Evolutionary conservation across 257 asterid species (phyloP), one percentile per base, ranked within the genome.

Genomic region (Solanum medicagineum): DNA sequence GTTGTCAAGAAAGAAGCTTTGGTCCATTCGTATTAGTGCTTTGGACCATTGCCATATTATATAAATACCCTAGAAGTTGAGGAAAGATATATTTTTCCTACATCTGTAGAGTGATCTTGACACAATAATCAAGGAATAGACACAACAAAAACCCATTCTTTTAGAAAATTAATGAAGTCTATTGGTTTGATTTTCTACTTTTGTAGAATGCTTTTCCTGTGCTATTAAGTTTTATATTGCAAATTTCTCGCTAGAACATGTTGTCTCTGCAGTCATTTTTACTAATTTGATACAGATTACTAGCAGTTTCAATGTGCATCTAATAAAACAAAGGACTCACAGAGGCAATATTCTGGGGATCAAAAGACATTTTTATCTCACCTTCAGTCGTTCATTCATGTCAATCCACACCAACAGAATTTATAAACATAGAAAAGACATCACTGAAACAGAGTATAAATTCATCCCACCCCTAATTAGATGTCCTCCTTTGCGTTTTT

Each of bases 1-100:
- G 73, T 63, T 87, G 80, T 71, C 49, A 29, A 47, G 85, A 86
- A 32, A 71, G 82, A 84, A 69, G 63, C 82, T 86, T 85, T 66
- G 73, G 79, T 69, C 86, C 80, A 36, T 84, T 84, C 81, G 54
- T 69, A 84, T 84, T 69, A 69, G 71, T 59, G 77, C 40, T 40
- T 60, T 69, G 51, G 44, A 82, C 53, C 86, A 68, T 68, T 84
- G n/a, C 75, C 26, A 66, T 60, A 51, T 44, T n/a, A 60, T n/a
- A 40, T 4, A 10, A 45, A 62, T 62, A 82, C 79, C 62, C 63
- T 63, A 66, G 56, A 45, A 51, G 62, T 82, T 62, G 62, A 51
- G 83, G 26, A 79, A 53, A 77, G 5, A 77, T 53, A 77, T 26
- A 77, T 24, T 51, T 49, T 77, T 16, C 83, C 10, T 53, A 77